Evolutionary conservation across 139 green algal genomes (phyloP), one percentile per base, ranked within the genome.

Genomic region (Asterochloris sp.): DNA sequence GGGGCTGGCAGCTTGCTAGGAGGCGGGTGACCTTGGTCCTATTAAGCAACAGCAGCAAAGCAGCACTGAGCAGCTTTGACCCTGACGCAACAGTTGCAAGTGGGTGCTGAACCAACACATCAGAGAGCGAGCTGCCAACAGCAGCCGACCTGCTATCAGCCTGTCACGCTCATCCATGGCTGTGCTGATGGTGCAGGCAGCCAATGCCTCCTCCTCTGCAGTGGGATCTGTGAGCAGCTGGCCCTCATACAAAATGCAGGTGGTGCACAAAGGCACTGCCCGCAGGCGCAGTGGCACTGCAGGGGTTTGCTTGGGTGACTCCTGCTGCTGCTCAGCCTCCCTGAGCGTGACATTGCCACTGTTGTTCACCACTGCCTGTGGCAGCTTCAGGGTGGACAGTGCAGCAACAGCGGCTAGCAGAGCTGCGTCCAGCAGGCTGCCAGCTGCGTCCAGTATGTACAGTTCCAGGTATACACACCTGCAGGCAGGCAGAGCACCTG

Each of bases 361-460:
- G 0, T 90, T 80, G 15, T 89, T 89, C 12, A 87, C 75, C 4
- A 74, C 81, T 13, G 90, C 86, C 0, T 74, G 27, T 0, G 89
- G 89, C 26, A 95, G 74, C 2, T 62, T n/a, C 23, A 91, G 82
- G 75, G 81, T 82, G 23, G 78, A 77, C 54, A 97, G 85, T 8
- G 90, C 90, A 16, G 88, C 89, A 15, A 94, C 60, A 13, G 84
- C 83, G 0, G 93, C 93, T 19, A 97, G 87, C 79, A 96, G 79
- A 21, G 78, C 80, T 21, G 87, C 89, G 61, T 97, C 93, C 6
- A 93, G 47, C 14, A 97, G 63, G 2, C 74, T 67, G 69, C 93
- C 93, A 79, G 93, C 92, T 62, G 79, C 75, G 64, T 95, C 90
- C 23, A 97, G 85, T 6, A 96, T 79, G 79, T 95, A 95, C 0